phyloP scores from a whole-genome alignment of 129 eudicot species.

The Chrysanthemum lavandulifolium region DNA sequence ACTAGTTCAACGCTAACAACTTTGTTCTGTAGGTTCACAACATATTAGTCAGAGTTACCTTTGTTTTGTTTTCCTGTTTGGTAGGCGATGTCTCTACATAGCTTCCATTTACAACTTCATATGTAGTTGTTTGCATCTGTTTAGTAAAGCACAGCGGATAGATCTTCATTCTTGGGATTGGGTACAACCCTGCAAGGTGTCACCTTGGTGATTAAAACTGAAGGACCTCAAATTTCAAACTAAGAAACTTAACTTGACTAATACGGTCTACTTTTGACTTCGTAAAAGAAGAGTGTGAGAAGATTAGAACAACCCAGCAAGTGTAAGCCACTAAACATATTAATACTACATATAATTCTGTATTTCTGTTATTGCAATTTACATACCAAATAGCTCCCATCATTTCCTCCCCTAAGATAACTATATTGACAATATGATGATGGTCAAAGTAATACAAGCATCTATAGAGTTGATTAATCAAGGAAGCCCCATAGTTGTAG shows the following conservation, averaged over 20 bases:
- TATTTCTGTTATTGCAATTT: too few relatives aligned
- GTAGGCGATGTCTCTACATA: constrained; percentile 45
- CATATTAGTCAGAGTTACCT: constrained; percentile 34
- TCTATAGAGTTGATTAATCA: background rate
- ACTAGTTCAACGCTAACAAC: background rate
- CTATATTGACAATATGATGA: too few relatives aligned
- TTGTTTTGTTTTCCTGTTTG: constrained; percentile 34
- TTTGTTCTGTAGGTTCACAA: constrained; percentile 3
- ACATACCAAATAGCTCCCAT: background rate
- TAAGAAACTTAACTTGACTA: background rate
- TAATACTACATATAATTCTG: too few relatives aligned
- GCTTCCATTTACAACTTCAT: constrained; percentile 74
- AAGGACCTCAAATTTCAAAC: background rate
- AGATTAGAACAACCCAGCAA: background rate
- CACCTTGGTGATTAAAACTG: constrained; percentile 9
- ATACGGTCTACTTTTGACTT: constrained; percentile 16
- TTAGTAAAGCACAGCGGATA: constrained; percentile 50
- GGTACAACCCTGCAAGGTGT: constrained; percentile 37
- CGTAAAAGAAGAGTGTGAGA: background rate
- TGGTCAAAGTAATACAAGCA: too few relatives aligned
- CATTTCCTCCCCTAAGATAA: background rate
- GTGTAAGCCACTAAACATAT: background rate
- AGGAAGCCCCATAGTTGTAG: too few relatives aligned
- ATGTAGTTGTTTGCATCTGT: constrained; percentile 71
- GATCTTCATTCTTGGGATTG: constrained; percentile 33